Evolutionary conservation across 345 rosid species (phyloP), one percentile per base, ranked within the genome.

Genomic region (Acer campestre): DNA sequence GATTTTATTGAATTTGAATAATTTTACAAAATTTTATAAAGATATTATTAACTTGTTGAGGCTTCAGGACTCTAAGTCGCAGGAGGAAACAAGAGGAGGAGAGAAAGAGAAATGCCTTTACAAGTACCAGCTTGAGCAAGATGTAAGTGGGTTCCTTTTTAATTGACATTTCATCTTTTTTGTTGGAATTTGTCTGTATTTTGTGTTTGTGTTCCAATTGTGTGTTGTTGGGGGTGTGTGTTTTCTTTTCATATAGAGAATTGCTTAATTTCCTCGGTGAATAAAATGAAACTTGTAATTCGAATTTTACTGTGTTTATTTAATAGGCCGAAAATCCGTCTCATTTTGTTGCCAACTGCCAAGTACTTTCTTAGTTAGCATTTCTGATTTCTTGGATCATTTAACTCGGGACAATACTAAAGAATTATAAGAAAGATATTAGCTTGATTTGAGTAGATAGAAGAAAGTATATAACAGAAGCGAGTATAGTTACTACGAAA

Each of bases 41-140:
- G 31, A 38, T 22, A 62, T 61, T 22, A 62, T 61, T 63, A 20
- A 7, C 27, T 27, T 16, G n/a, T 51, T 68, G 17, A 18, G 55
- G 67, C 42, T 75, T 70, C 82, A 87, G 89, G 88, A 84, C 66
- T 71, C 80, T 42, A 42, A 42, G 75, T 68, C 74, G 65, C 77
- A 38, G 73, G 82, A 80, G 27, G 82, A 81, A 80, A 83, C 53
- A 55, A 85, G 77, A 70, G 85, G 80, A 76, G 81, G 74, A 67
- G 79, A 83, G 88, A 88, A 86, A 81, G 88, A 84, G 69, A 66
- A 81, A 84, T 74, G 86, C 68, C 71, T 80, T 81, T 88, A 94
- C 80, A 91, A 83, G 70, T 56, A 78, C 86, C 89, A 89, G 86
- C 98, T 94, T 55, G 95, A 93, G 85, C 86, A 94, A 90, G 98